Evolutionary conservation across 2,329 filamentous ascomycete genomes (phyloP).

Genomic region (Alternaria sp.): DNA sequence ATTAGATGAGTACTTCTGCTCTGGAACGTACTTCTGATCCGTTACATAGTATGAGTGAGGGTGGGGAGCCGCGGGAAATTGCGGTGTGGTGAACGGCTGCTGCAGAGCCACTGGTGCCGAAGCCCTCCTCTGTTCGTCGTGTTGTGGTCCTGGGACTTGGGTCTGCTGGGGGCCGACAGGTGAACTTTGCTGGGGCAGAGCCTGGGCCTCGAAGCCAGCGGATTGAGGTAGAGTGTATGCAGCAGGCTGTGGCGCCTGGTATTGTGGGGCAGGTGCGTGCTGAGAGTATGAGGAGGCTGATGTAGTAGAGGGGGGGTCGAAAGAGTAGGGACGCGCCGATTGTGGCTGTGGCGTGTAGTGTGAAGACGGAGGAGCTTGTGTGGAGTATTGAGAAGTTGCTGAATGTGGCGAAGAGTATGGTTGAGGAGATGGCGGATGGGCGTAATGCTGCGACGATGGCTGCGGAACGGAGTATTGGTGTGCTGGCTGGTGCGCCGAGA

Average conservation of each 20-base stretch:
- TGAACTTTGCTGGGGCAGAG: constrained; percentile 26
- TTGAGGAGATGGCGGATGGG: constrained; percentile 37
- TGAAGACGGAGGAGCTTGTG: constrained; percentile 25
- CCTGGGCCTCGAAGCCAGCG: constrained; percentile 34
- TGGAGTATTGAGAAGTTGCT: constrained; percentile 30
- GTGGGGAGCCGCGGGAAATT: constrained; percentile 34
- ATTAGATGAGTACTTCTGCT: constrained; percentile 20
- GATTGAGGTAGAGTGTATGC: constrained; percentile 38
- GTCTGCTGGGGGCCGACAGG: constrained; percentile 25
- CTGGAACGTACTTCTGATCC: constrained; percentile 38
- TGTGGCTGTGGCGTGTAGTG: constrained; percentile 34
- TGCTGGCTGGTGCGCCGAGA: constrained; percentile 26
- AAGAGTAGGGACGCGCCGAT: constrained; percentile 30
- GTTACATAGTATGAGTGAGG: constrained; percentile 41
- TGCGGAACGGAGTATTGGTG: constrained; percentile 39
- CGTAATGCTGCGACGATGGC: constrained; percentile 29
- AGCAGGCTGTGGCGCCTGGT: constrained; percentile 32
- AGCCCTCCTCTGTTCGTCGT: constrained; percentile 39
- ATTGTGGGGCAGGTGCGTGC: constrained; percentile 33
- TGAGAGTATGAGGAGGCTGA: constrained; percentile 32
- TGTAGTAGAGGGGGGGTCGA: constrained; percentile 25
- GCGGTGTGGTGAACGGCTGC: constrained; percentile 34
- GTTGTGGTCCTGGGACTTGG: constrained; percentile 26
- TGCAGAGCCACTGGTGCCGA: constrained; percentile 44
- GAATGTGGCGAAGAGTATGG: constrained; percentile 34